Conservation (phyloP, 75 land plant species). For the Cryptomeria japonica region DNA sequence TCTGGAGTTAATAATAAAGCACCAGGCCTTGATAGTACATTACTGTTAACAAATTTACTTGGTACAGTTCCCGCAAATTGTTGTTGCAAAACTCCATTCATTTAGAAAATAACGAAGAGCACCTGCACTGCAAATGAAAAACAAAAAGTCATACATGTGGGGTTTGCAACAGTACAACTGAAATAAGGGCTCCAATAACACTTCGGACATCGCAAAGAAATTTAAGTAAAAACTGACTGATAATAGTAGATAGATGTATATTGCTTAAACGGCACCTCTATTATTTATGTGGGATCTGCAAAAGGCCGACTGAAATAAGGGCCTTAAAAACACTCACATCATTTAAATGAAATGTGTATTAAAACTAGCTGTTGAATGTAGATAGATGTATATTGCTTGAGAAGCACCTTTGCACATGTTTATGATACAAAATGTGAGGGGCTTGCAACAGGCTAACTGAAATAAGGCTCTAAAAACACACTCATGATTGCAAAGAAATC, state of each 20-base stretch:
- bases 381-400: not conserved
- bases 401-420: not conserved
- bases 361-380: not conserved
- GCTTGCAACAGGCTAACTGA: not conserved
- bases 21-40: not conserved
- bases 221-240: not conserved
- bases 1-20: not conserved
- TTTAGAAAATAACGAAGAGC: not conserved
- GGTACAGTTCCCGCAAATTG: not conserved
- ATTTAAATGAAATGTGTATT: not conserved
- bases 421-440: not conserved
- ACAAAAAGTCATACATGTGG: not conserved
- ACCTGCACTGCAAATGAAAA: not conserved
- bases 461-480: not conserved
- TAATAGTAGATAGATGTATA: not conserved
- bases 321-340: not conserved
- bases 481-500: not conserved
- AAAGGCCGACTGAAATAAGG: not conserved
- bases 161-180: not conserved
- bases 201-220: not conserved
- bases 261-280: not conserved
- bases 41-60: not conserved
- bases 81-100: conserved; percentile 12
- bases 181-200: not conserved
- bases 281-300: not conserved